Evolutionary conservation across 2,329 filamentous ascomycete species (phyloP), one percentile per base, ranked within the genome.

Genomic region (Cercospora canescens): DNA sequence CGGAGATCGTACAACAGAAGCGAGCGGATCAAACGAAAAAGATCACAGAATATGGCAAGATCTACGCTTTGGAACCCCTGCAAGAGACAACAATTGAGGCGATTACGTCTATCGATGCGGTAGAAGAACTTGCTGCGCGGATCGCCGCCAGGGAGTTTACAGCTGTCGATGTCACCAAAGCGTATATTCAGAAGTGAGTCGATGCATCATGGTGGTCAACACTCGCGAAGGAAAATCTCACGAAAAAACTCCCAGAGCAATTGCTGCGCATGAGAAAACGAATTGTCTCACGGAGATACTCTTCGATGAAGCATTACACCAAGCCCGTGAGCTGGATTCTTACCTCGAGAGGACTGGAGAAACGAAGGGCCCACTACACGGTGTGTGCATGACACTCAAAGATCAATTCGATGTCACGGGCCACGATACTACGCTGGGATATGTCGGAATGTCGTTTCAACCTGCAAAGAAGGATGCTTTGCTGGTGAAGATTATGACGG

Each of bases 381-480:
- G 75, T 18, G 65, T 78, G 16, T 77, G 77, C 7, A 76, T 79
- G 56, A 76, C 73, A 16, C 58, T 79, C 28, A 79, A 79, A 65
- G 77, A 79, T 68, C 72, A 70, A 7, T 80, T 79, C 73, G 73
- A 74, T 37, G 65, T 80, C 52, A 68, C 70, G 48, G 77, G 77
- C 45, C 72, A 75, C 63, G 78, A 80, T 69, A 69, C 77, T 2
- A 76, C 79, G 1, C 76, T 83, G 26, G 82, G 82, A 5, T 70
- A 82, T 3, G 80, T 79, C 5, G 73, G 75, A 0, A 73, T 83
- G 3, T 79, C 77, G 63, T 83, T 82, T 76, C 77, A 80, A 80
- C 39, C 75, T 85, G 11, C 85, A 82, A 85, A 72, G 82, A 86
- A 69, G 81, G 85, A 70, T 70, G 85, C 52, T 77, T 79, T 11